phyloP scores from a whole-genome alignment of 129 eudicot genomes.

The Centella asiatica region DNA sequence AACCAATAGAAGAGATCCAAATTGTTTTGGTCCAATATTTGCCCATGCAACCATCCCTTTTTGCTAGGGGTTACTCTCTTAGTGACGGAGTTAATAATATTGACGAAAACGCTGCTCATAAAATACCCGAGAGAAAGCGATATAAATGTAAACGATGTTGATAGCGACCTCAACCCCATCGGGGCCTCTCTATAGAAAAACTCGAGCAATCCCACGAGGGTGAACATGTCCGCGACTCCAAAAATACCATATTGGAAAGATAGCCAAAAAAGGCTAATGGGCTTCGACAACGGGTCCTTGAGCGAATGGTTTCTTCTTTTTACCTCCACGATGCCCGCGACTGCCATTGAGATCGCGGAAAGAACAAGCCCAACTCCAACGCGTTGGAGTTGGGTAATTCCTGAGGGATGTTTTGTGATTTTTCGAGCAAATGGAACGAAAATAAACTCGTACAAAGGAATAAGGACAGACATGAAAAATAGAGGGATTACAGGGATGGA shows the following conservation, averaged over 20 bases:
- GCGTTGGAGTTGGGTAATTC: slow-evolving; percentile 69
- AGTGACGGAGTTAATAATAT: slow-evolving; percentile 49
- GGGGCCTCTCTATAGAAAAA: slow-evolving; percentile 80
- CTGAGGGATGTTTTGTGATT: slow-evolving; percentile 64
- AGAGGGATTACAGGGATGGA: slow-evolving; percentile 79
- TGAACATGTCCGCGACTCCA: slow-evolving; percentile 73
- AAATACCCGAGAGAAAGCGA: slow-evolving; percentile 63
- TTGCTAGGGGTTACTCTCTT: slow-evolving; percentile 33
- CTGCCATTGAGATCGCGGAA: slow-evolving; percentile 55
- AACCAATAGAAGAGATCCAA: slow-evolving; percentile 65
- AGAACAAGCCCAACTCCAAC: slow-evolving; percentile 77
- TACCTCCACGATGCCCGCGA: slow-evolving; percentile 55
- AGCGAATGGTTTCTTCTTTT: slow-evolving; percentile 41
- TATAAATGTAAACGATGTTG: slow-evolving; percentile 69
- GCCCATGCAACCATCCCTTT: slow-evolving; percentile 59
- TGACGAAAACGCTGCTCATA: slow-evolving; percentile 50
- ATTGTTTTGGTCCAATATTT: slow-evolving; percentile 33
- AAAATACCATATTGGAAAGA: slow-evolving; percentile 62
- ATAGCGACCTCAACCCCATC: slow-evolving; percentile 55
- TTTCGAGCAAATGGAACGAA: slow-evolving; percentile 65
- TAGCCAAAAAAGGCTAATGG: slow-evolving; percentile 67
- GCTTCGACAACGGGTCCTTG: slow-evolving; percentile 29
- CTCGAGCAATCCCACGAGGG: slow-evolving; percentile 62
- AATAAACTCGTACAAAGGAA: slow-evolving; percentile 54
- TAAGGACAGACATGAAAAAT: slow-evolving; percentile 49